Evolutionary conservation across 768 basidiomycete genomes (phyloP), one percentile per base, ranked within the genome.

Genomic region (Leucocoprinus leucothites): DNA sequence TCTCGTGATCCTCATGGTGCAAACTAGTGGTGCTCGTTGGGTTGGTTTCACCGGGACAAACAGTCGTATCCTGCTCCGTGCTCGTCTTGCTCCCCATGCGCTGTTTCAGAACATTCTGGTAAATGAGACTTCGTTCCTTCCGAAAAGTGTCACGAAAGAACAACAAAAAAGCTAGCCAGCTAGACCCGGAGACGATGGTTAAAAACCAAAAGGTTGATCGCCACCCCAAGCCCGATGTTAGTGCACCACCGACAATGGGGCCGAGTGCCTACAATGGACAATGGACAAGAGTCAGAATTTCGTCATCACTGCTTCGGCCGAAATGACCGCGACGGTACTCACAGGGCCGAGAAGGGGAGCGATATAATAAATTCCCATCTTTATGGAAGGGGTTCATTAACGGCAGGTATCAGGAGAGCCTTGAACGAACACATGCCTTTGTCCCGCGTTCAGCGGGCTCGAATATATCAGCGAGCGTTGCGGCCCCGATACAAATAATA

Each of bases 101-200:
- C 45, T 75, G 70, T 57, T 73, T 78, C 38, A 90, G 70, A 0
- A 85, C 84, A 35, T 76, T 75, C 64, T 90, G 89, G 67, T 94
- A 96, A 2, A 83, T 81, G 21, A 89, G 69, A 51, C 91, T 94
- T 42, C 94, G 85, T 63, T 94, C 90, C 52, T 79, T 73, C 16
- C 92, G 81, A 71, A 90, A 95, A 0, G 91, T 91, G 63, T 95
- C 92, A 56, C 80, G 82, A 73, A 94, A 90, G 64, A 87, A 72
- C 21, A 86, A 67, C 31, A 87, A 52, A 67, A 91, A 90, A 18
- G 75, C 69, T 36, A 82, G 42, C 48, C 82, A 72, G 48, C 78
- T 79, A 31, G 76, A 25, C 1, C 82, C 83, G 8, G 80, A 80
- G 52, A 86, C 76, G 28, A 85, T 84, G 1, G 80, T 73, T 21